These are phyloP conservation scores for Pseudognaphalium luteoalbum DNA, from an alignment of 129 eudicot species.

Conservation along the genomic window DNA sequence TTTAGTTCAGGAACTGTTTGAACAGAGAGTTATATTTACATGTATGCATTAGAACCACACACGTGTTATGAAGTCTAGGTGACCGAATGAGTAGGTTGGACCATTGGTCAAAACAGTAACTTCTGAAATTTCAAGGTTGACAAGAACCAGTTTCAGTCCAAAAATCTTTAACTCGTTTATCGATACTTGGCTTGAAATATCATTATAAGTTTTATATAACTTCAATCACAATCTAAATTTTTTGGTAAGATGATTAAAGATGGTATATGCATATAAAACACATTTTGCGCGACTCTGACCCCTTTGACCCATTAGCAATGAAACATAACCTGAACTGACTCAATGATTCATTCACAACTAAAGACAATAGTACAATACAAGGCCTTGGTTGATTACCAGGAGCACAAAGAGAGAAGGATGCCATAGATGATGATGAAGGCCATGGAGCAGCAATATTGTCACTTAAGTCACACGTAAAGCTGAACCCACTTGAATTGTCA, in stretches of 20 bases:
- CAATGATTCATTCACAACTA: background rate
- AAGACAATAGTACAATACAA: background rate
- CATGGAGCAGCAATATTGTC: constrained; percentile 99
- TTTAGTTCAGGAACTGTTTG: background rate
- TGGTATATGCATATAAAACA: background rate
- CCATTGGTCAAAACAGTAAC: background rate
- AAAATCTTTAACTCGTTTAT: background rate
- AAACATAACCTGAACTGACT: background rate
- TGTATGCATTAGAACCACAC: too few relatives aligned
- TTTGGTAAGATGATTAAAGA: background rate
- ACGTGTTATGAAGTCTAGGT: too few relatives aligned
- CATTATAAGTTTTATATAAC: background rate
- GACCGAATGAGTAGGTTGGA: too few relatives aligned
- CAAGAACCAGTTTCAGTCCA: background rate
- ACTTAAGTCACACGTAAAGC: constrained; percentile 83
- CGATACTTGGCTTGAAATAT: background rate
- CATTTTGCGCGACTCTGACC: background rate
- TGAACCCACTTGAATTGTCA: constrained; percentile 81
- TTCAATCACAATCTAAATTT: background rate
- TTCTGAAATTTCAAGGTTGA: background rate
- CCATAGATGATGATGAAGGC: constrained; percentile 82
- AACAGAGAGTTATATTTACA: too few relatives aligned
- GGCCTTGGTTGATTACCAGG: constrained; percentile 54
- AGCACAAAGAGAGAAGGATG: constrained; percentile 91
- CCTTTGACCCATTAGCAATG: background rate